Evolutionary conservation across 73 alveolate species (phyloP).

Genomic region (Strombidium stylifer): DNA sequence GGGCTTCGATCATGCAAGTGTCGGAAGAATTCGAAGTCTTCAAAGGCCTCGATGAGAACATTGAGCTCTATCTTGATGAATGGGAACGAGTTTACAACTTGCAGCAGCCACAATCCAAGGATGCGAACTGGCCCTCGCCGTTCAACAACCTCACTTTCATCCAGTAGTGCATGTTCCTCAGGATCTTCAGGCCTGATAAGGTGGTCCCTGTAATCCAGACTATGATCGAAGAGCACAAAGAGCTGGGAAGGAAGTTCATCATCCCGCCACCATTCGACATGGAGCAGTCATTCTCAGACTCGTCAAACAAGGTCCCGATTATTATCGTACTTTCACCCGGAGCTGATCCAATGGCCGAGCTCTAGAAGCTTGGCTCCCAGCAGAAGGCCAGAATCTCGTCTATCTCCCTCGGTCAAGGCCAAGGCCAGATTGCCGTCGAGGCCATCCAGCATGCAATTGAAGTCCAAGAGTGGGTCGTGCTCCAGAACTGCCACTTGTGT

Average conservation of each 20-base stretch:
- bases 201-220: constrained; percentile 87
- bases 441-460: constrained; percentile 92
- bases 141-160: constrained; percentile 72
- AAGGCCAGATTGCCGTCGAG: constrained; percentile 91
- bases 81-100: constrained; percentile 93
- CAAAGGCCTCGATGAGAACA: constrained; percentile 84
- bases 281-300: constrained; percentile 88
- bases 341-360: constrained; percentile 97
- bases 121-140: constrained; percentile 90
- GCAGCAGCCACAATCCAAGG: constrained; percentile 69
- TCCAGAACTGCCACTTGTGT: constrained; percentile 97
- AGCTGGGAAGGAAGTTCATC: constrained; percentile 88
- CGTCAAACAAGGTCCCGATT: constrained; percentile 89
- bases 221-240: constrained; percentile 82
- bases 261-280: constrained; percentile 96
- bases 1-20: constrained; percentile 91
- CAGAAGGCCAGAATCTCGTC: constrained; percentile 58
- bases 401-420: constrained; percentile 96
- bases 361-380: constrained; percentile 74
- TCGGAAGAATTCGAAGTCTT: constrained; percentile 74
- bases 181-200: constrained; percentile 96
- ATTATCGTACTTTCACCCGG: constrained; percentile 98
- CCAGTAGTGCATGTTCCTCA: constrained; percentile 80
- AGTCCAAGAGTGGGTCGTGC: constrained; percentile 94
- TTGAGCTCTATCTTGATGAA: constrained; percentile 72